These are phyloP conservation scores for Selaginella tamariscina DNA, from an alignment of 75 land plant genomes.

Conservation along the genomic window DNA sequence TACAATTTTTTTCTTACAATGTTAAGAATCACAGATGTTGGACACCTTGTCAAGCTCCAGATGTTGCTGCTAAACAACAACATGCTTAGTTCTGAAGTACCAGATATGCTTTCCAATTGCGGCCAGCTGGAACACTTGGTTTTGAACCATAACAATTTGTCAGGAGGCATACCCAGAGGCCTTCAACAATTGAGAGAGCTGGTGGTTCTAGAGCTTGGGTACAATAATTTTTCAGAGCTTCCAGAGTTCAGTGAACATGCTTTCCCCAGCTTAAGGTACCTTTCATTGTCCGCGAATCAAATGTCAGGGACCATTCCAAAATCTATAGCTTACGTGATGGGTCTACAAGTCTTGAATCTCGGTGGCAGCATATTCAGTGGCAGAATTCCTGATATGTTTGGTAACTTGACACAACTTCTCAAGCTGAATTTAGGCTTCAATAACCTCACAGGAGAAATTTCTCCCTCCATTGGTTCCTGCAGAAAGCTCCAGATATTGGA, in stretches of 20 bases:
- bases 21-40: background rate
- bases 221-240: background rate
- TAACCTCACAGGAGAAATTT: constrained; percentile 3
- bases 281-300: background rate
- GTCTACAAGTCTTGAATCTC: constrained; percentile 1
- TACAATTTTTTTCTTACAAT: background rate
- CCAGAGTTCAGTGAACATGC: background rate
- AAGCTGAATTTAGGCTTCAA: background rate
- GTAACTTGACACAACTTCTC: background rate
- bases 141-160: background rate
- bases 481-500: background rate
- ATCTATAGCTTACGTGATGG: background rate
- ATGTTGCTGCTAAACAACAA: background rate
- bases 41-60: background rate
- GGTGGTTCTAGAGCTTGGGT: background rate
- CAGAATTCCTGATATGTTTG: background rate
- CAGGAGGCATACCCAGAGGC: background rate
- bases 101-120: background rate
- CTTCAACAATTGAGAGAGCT: background rate
- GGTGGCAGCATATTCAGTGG: background rate
- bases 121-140: background rate
- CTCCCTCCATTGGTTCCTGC: constrained; percentile 3
- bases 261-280: background rate
- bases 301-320: background rate
- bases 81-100: background rate